Base-by-base conservation (phyloP, 2,329 filamentous ascomycete genomes). In the Aspergillus phoenicis region DNA sequence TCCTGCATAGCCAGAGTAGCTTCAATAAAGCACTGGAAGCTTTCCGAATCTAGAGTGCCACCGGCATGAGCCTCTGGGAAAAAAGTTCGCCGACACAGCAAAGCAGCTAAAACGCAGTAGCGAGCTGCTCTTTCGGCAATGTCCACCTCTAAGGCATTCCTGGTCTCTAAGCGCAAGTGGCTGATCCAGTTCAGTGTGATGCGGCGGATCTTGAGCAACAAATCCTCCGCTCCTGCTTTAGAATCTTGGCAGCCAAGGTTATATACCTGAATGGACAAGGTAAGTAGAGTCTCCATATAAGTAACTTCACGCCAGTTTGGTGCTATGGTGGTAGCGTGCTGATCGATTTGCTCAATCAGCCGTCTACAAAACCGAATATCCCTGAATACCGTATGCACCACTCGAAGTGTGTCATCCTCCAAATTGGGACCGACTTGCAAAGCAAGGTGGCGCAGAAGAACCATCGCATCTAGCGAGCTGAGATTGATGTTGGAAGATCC, bases 401-500 rank as follows among this genome's bases (percentile, higher is more conserved):
- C 69, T 1, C 88, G 79, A 0, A 84, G 68, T 2, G 63, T 6
- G 20, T 79, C 70, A 2, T 64, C 36, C 0, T 67, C 55, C 5
- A 70, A 57, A 0, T 69, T 53, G 4, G 86, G 86, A 0, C 89
- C 89, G 1, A 78, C 80, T 63, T 90, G 83, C 0, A 83, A 62
- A 0, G 81, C 75, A 1, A 90, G 73, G 8, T 84, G 82, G 1
- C 75, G 73, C 1, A 91, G 68, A 0, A 89, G 64, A 0, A 75
- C 61, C 30, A 78, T 78, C 0, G 84, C 84, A 0, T 81, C 77
- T 30, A 84, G 79, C 0, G 80, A 81, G 30, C 83, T 85, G 62
- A 90, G 85, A 62, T 89, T 89, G 3, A 91, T 55, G 61, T 83
- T 83, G 0, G 81, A 79, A 1, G 82, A 79, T 0, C 79, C 82